phyloP scores from a whole-genome alignment of 148 eudicot species.

The Diospyros kaki region DNA sequence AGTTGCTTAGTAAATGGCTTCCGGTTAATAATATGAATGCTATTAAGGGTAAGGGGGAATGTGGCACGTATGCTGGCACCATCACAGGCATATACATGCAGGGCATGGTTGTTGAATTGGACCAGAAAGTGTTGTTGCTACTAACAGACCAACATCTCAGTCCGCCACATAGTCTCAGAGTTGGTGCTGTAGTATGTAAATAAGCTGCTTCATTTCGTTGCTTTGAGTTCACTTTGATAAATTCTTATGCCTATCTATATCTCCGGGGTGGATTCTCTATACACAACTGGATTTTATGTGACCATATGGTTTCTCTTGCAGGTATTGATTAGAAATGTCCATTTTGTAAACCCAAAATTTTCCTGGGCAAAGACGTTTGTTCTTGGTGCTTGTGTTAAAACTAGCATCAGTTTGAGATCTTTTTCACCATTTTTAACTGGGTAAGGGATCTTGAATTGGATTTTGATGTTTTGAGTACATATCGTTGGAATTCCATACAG shows the following conservation, averaged over 20 bases:
- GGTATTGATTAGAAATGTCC: constrained; percentile 68
- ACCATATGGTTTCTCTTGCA: constrained; percentile 19
- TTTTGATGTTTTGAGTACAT: not conserved
- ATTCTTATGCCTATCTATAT: not conserved
- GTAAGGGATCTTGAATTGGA: constrained; percentile 29
- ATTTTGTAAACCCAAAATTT: constrained; percentile 68
- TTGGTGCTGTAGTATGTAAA: constrained; percentile 77
- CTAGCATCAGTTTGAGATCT: constrained; percentile 49
- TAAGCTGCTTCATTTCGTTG: constrained; percentile 7
- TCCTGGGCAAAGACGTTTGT: constrained; percentile 63
- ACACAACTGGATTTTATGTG: not conserved
- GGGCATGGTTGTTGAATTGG: constrained; percentile 78
- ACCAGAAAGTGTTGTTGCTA: constrained; percentile 67
- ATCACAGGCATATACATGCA: constrained; percentile 64
- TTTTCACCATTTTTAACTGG: constrained; percentile 84
- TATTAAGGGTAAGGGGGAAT: constrained; percentile 43
- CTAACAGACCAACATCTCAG: constrained; percentile 53
- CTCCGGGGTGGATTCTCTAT: not conserved
- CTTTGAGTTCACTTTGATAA: not conserved
- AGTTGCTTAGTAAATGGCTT: constrained; percentile 9
- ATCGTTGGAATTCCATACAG: not conserved
- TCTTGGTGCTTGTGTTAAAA: constrained; percentile 82
- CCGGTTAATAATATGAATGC: constrained; percentile 7
- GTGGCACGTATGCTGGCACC: constrained; percentile 63
- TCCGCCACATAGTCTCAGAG: constrained; percentile 60